Evolutionary conservation across 1,284 basidiomycete species (phyloP), one percentile per base, ranked within the genome.

Genomic region (Boletellus sp.): DNA sequence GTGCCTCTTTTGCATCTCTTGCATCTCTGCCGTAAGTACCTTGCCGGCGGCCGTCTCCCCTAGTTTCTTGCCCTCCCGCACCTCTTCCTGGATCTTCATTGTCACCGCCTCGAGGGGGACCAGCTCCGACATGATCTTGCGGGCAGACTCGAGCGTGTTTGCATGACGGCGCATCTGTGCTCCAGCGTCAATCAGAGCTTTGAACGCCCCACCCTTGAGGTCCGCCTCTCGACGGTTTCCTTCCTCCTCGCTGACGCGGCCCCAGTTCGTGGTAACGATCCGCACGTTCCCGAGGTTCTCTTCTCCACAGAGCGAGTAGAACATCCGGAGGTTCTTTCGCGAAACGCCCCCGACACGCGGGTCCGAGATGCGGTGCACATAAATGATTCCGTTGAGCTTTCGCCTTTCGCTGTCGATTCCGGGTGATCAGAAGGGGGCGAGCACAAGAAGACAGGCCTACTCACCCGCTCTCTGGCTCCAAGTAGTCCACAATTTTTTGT

Each of bases 251-350:
- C n/a, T 35, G 28, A 52, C 47, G 5, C 30, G 41, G 11, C 12
- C 18, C 47, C 51, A 52, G 39, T 50, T 43, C 8, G 47, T 50
- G 1, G 51, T 52, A 4, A 52, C 47, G 32, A 52, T 30, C 5
- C 36, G 51, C 15, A 52, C 51, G 21, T 52, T 52, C 13, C 8
- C 4, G 49, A 60, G 51, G 1, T 70, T 67, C 0, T 59, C 57
- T 26, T 74, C 71, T 0, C 77, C 77, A 47, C 77, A 79, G n/a
- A 79, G 63, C 49, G 69, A 66, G 18, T 71, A 58, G 60, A 78
- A 76, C 62, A 77, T 69, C 36, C 62, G 60, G 51, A 78, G 74
- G 57, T 74, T 77, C 28, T 72, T 70, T 13, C 65, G 60, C 15
- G 74, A 72, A 41, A 71, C 69, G 10, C 75, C 74, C 11, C 72